These are phyloP conservation scores for Botrytis sinoallii DNA, from an alignment of 2,329 filamentous ascomycete species.

Conservation along the genomic window DNA sequence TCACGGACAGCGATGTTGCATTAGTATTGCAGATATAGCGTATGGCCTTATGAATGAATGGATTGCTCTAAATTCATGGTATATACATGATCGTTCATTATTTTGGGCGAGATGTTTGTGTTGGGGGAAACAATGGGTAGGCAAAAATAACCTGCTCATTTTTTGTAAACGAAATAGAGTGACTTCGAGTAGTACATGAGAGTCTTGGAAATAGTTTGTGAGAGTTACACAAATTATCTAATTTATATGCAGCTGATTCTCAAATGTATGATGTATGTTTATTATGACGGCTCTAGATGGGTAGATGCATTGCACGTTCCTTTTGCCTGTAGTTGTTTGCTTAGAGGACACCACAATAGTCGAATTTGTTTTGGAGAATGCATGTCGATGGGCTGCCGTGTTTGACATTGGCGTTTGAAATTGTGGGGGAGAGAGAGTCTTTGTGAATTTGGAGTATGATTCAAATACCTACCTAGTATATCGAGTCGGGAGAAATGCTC, in stretches of 20 bases:
- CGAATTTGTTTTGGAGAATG: neutral
- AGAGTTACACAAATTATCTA: neutral
- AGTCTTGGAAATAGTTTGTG: neutral
- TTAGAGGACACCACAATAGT: neutral
- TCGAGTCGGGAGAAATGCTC: neutral
- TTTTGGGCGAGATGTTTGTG: neutral
- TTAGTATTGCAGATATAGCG: slow-evolving; percentile 4
- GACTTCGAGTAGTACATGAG: neutral
- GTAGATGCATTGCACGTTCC: neutral
- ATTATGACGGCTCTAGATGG: too few species aligned
- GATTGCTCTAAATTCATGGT: neutral
- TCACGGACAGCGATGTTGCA: neutral
- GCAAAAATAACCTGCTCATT: neutral
- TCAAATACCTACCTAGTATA: too few species aligned
- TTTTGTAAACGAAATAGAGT: neutral
- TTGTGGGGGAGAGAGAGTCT: neutral
- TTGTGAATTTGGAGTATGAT: neutral
- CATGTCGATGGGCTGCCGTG: neutral
- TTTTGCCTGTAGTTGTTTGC: neutral
- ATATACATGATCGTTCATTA: neutral
- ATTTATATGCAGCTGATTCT: neutral
- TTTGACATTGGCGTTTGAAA: neutral
- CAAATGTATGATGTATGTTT: neutral
- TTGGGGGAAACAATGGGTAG: neutral
- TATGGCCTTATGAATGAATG: neutral